Evolutionary conservation across 2,329 filamentous ascomycete genomes (phyloP), one percentile per base, ranked within the genome.

Genomic region (Alternaria sp.): DNA sequence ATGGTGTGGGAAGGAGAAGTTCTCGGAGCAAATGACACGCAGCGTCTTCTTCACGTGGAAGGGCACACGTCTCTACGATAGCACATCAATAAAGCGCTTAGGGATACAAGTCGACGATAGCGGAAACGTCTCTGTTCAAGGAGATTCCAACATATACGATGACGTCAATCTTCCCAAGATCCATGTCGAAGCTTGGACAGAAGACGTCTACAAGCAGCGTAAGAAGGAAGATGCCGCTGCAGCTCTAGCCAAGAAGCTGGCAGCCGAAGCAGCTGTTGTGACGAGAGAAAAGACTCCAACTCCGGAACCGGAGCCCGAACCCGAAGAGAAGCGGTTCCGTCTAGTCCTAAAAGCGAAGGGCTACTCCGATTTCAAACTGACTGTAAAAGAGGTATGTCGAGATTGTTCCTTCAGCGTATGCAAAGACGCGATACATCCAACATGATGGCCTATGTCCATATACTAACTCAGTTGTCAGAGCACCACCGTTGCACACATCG

Each of bases 41-140:
- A 81, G 83, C 1, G 81, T 96, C 18, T 90, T 95, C 69, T 84
- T 98, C 57, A 95, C 92, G 0, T 97, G 92, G 90, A 89, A 89
- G 64, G 85, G 87, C 27, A 87, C 87, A 59, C 87, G 87, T 60
- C 79, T 97, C 3, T 97, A 91, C 74, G 87, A 91, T 65, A 85
- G 86, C n/a, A 92, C 91, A 5, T 94, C 90, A 7, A 64, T 78
- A 22, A 60, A 64, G 22, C 66, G 76, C 3, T 57, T 78, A n/a
- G 78, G 77, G 10, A 85, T 95, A 46, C 80, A 81, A 28, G 71
- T 83, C 3, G 81, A 83, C 54, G 68, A 71, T 2, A 72, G 79
- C 30, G 80, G 83, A 0, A 75, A 69, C 38, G 70, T 81, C 16
- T 74, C 70, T 18, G 68, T 78, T 57, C 76, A 79, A 41, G 73